Conservation (phyloP, 805 yeast species). For the Kazachstania psychrophila region DNA sequence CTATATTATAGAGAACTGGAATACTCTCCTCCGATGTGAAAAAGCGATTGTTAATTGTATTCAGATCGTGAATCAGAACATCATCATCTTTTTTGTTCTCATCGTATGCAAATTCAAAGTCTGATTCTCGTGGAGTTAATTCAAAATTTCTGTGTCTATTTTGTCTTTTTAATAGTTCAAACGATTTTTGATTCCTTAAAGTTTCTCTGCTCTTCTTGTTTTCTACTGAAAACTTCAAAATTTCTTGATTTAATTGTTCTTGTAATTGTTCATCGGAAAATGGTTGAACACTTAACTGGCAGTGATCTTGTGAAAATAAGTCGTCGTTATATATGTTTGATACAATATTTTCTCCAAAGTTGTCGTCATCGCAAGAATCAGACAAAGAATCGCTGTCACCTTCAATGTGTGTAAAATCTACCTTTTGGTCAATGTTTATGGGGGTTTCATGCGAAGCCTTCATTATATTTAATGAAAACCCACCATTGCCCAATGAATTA, state of each 20-base stretch:
- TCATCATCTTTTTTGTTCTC: not conserved
- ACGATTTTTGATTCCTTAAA: conserved; percentile 26
- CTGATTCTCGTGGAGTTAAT: too few species aligned
- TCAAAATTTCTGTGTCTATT: too few species aligned
- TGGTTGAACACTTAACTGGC: conserved; percentile 3
- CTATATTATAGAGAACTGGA: conserved; percentile 11
- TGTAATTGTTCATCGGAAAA: conserved; percentile 24
- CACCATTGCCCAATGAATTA: conserved; percentile 6
- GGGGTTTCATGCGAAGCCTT: conserved; percentile 3
- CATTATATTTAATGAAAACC: conserved; percentile 18
- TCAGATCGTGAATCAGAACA: not conserved
- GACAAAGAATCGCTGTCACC: not conserved
- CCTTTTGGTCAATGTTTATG: conserved; percentile 3
- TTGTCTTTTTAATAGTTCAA: conserved; percentile 18
- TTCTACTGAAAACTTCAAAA: conserved; percentile 23
- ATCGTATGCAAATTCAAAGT: too few species aligned
- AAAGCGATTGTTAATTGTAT: not conserved
- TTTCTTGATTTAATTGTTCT: conserved; percentile 21
- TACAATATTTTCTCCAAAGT: too few species aligned
- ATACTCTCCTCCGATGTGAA: conserved; percentile 22
- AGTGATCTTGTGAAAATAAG: not conserved
- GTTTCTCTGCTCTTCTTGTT: conserved; percentile 23
- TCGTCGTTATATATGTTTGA: not conserved
- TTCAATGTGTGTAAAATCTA: conserved; percentile 5
- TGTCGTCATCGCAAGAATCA: too few species aligned